A percentile compares a stretch with the other conserved stretches of the same genome.
phyloP scores from a whole-genome alignment of 129 eudicot species.

The Centrapalus pauciflorus region DNA sequence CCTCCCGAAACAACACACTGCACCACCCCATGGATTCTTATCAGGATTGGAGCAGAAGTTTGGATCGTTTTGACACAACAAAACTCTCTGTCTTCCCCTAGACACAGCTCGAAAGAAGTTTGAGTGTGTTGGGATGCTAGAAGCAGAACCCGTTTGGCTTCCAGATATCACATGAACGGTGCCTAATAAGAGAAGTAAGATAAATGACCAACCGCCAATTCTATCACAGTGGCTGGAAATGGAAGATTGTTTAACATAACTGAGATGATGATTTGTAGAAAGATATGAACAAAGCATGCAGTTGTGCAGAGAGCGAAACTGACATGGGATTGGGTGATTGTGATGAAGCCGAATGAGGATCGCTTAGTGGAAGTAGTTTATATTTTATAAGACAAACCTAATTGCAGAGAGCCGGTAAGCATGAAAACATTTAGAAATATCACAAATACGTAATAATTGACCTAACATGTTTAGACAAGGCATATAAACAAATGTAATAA shows the following conservation, averaged over 20 bases:
- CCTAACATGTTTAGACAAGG: slow-evolving; percentile 16
- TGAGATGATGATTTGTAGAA: slow-evolving; percentile 6
- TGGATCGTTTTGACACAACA: slow-evolving; percentile 40
- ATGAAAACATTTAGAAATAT: not conserved
- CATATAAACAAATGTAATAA: slow-evolving; percentile 3
- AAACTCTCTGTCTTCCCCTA: slow-evolving; percentile 32
- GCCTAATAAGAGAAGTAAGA: slow-evolving; percentile 20
- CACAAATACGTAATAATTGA: not conserved
- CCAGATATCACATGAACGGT: slow-evolving; percentile 13
- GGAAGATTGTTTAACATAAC: not conserved
- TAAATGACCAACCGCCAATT: not conserved
- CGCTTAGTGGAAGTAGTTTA: not conserved
- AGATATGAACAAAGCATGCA: slow-evolving; percentile 26
- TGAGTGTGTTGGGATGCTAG: slow-evolving; percentile 31
- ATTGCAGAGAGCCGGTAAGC: slow-evolving; percentile 11
- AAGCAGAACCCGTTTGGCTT: slow-evolving; percentile 19
- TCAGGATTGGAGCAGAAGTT: slow-evolving; percentile 31
- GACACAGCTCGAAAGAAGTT: slow-evolving; percentile 41
- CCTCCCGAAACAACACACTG: slow-evolving; percentile 40
- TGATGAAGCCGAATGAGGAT: not conserved
- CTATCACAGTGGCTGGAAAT: not conserved
- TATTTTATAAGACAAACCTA: not conserved
- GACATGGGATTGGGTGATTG: slow-evolving; percentile 17
- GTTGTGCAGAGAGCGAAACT: slow-evolving; percentile 15
- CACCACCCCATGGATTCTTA: slow-evolving; percentile 51